Evolutionary conservation across 495 filamentous ascomycete genomes (phyloP).

Genomic region (Aspergillus sparsus): DNA sequence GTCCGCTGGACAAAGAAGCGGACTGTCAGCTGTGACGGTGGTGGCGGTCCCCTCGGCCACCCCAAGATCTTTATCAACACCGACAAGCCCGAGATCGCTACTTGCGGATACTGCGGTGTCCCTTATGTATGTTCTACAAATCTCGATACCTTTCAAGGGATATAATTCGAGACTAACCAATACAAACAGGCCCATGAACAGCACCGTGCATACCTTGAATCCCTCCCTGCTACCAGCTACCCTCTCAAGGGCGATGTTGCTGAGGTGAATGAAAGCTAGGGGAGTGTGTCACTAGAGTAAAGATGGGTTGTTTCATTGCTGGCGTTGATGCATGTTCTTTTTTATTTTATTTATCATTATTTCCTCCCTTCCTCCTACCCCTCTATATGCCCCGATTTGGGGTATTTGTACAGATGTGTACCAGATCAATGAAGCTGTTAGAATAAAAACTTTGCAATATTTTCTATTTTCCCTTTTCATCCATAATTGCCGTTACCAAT

Average conservation of each 20-base stretch:
- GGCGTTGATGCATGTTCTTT: conserved; percentile 46
- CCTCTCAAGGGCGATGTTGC: conserved; percentile 61
- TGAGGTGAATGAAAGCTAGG: conserved; percentile 55
- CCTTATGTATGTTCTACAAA: conserved; percentile 72
- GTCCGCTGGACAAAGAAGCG: conserved; percentile 85
- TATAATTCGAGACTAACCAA: conserved; percentile 7
- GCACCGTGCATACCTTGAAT: conserved; percentile 77
- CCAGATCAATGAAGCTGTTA: conserved; percentile 27
- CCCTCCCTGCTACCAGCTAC: conserved; percentile 74
- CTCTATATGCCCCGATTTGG: conserved; percentile 12
- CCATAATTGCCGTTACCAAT: background rate
- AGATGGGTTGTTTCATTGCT: conserved; percentile 36
- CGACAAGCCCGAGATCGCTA: conserved; percentile 90
- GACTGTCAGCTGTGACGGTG: conserved; percentile 86
- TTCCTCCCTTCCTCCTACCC: background rate
- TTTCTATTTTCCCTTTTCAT: background rate
- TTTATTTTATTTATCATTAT: conserved; percentile 21
- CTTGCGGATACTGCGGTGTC: conserved; percentile 91
- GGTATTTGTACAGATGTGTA: conserved; percentile 30
- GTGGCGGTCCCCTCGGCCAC: conserved; percentile 89
- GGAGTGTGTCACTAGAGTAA: conserved; percentile 51
- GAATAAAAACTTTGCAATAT: conserved; percentile 16
- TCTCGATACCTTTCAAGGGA: background rate
- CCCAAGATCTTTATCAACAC: conserved; percentile 95
- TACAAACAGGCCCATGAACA: conserved; percentile 77